Conservation (phyloP, 2,329 filamentous ascomycete genomes). For the Hymenoscyphus fraxineus region DNA sequence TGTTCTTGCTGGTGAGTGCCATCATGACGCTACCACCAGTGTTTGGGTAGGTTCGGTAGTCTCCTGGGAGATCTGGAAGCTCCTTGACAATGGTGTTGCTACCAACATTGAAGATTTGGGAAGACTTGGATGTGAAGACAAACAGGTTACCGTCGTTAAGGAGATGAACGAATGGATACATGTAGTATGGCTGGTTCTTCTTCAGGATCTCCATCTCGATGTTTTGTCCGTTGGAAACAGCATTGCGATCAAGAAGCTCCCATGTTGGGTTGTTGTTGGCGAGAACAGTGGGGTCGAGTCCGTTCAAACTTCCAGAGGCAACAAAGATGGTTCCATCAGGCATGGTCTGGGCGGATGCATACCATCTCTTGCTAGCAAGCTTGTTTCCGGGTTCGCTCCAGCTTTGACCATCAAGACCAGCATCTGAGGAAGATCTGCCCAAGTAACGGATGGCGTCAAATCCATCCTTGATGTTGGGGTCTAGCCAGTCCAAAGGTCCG, state of each 20-base stretch:
- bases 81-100: constrained; percentile 42
- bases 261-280: constrained; percentile 63
- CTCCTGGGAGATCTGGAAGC: constrained; percentile 50
- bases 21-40: constrained; percentile 56
- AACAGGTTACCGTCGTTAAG: constrained; percentile 54
- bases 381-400: constrained; percentile 56
- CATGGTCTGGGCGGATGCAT: constrained; percentile 56
- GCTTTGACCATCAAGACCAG: constrained; percentile 43
- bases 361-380: constrained; percentile 54
- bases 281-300: constrained; percentile 48
- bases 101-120: constrained; percentile 51
- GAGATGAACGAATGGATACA: constrained; percentile 61
- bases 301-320: constrained; percentile 56
- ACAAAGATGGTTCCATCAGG: constrained; percentile 55
- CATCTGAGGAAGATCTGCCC: constrained; percentile 44
- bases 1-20: constrained; percentile 47
- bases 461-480: constrained; percentile 55
- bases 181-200: constrained; percentile 59
- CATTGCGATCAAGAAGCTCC: constrained; percentile 51
- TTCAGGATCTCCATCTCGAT: constrained; percentile 50
- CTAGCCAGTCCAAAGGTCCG: constrained; percentile 50
- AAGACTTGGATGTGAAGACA: constrained; percentile 53
- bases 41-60: constrained; percentile 58
- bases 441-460: constrained; percentile 56
- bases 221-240: constrained; percentile 44